Evolutionary conservation across 441 rosid species (phyloP), one percentile per base, ranked within the genome.

Genomic region (Manihot esculenta): DNA sequence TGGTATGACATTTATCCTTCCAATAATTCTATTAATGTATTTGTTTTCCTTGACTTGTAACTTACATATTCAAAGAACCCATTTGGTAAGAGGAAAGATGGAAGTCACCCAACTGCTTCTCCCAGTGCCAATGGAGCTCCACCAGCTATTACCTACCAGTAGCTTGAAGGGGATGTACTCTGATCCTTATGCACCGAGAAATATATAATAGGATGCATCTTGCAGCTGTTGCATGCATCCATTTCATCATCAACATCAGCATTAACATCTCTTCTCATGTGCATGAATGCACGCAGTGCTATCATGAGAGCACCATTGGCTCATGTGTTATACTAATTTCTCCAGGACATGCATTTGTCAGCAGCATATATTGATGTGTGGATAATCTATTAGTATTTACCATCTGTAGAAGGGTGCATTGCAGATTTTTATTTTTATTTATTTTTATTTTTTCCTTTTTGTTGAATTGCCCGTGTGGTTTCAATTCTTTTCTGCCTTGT

Each of bases 151-250:
- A 82, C 91, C 68, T 95, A 88, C 80, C 91, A 91, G 89, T 95
- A 91, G 89, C 81, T 75, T 49, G 82, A 86, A 81, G 87, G 93
- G 97, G 96, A 91, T 80, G 87, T 87, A 77, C 82, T 88, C 93
- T 91, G 89, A 84, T 86, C 86, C 80, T 82, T 88, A 75, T 84
- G 87, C 84, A 74, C 78, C 80, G 68, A 81, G 84, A 88, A 85
- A 80, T 82, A 75, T 85, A 84, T 84, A 80, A 82, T 91, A 93
- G 88, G 98, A 86, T 95, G 94, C 90, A 87, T 93, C 88, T 83
- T 87, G 92, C 91, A 84, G 91, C 90, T 66, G 84, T 86, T 79
- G 86, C 97, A 89, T 93, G 91, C 98, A 91, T 89, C 98, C 91
- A 92, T 89, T 83, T 81, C 97, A 88, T 85, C 66, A 70, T 76